Percentiles rank a stretch among this genome's conserved stretches.
These are phyloP conservation scores for Tricholoma saponaceum DNA, from an alignment of 768 basidiomycete genomes.

Conservation along the genomic window DNA sequence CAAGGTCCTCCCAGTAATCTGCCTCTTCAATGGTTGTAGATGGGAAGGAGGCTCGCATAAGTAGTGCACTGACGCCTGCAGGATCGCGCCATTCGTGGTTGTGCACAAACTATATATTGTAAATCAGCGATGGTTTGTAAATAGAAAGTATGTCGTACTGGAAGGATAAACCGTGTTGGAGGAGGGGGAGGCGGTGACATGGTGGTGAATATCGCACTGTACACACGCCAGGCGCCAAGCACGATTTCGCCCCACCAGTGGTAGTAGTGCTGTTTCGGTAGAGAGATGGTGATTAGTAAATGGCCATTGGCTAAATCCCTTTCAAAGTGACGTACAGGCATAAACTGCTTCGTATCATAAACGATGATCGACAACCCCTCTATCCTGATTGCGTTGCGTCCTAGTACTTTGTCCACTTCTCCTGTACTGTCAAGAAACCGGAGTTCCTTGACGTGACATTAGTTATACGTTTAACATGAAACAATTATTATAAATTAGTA, in stretches of 20 bases:
- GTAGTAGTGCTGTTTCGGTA: conserved; percentile 16
- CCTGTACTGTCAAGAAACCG: conserved; percentile 13
- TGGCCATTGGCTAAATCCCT: background rate
- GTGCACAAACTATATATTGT: conserved; percentile 9
- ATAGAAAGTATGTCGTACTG: conserved; percentile 8
- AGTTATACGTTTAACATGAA: background rate
- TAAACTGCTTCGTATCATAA: conserved; percentile 20
- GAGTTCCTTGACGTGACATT: conserved; percentile 11
- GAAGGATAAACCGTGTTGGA: conserved; percentile 18
- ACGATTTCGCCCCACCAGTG: conserved; percentile 28
- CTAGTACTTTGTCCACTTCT: conserved; percentile 14
- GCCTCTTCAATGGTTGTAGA: conserved; percentile 51
- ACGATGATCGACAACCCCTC: conserved; percentile 15
- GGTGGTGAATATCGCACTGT: conserved; percentile 9
- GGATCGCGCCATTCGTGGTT: conserved; percentile 18
- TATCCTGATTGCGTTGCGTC: conserved; percentile 11
- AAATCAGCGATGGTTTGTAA: background rate
- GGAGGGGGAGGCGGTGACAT: conserved; percentile 2
- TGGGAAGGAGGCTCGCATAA: conserved; percentile 66
- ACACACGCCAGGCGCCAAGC: conserved; percentile 20
- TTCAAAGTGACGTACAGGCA: conserved; percentile 13
- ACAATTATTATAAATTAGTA: background rate
- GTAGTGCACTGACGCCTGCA: conserved; percentile 33
- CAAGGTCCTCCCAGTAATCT: conserved; percentile 62
- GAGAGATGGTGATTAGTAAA: too few relatives aligned